Conservation (phyloP, 257 asterid species). For the Gynochthodes officinalis region DNA sequence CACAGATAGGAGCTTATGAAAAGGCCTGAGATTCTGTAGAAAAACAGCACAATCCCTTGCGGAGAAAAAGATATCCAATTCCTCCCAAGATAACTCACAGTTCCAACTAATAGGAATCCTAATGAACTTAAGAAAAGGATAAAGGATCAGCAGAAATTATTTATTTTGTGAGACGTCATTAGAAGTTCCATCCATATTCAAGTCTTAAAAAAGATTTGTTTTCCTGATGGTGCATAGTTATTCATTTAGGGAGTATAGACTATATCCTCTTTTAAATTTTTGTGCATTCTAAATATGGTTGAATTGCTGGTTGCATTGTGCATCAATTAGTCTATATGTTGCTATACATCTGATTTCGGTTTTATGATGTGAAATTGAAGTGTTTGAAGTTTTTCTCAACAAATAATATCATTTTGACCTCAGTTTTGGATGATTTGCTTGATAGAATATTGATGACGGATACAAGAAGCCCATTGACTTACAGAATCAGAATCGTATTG, state of each 20-base stretch:
- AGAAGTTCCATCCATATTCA: too few species aligned
- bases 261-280: background rate
- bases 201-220: background rate
- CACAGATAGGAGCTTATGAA: too few species aligned
- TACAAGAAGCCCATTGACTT: conserved; percentile 1
- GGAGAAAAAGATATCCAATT: too few species aligned
- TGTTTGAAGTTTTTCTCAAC: conserved; percentile 1
- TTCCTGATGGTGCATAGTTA: background rate
- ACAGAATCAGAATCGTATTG: background rate
- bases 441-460: conserved; percentile 20
- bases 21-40: too few species aligned
- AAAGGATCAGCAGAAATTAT: too few species aligned
- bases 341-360: background rate
- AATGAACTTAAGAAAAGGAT: too few species aligned
- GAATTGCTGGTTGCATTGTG: background rate
- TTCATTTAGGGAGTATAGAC: background rate
- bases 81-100: too few species aligned
- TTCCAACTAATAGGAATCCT: too few species aligned
- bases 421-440: background rate
- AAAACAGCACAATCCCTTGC: too few species aligned
- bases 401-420: conserved; percentile 2
- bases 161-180: too few species aligned
- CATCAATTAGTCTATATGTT: background rate
- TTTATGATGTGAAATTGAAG: background rate
- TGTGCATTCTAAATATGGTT: background rate